These are phyloP conservation scores for Taiozyma onychis DNA, from an alignment of 1,139 yeast species.

Conservation along the genomic window DNA sequence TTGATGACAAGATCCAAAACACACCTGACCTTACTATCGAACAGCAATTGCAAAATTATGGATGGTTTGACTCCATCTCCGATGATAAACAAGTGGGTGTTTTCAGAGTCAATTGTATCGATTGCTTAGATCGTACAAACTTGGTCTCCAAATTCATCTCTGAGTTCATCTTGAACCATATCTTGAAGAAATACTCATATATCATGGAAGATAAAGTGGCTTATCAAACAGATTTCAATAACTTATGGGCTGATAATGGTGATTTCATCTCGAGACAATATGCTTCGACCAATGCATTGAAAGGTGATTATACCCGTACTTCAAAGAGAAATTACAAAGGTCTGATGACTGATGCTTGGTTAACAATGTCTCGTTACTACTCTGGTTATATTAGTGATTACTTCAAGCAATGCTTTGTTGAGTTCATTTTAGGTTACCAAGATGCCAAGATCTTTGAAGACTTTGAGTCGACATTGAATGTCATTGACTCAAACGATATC, in stretches of 20 bases:
- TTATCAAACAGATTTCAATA: conserved; percentile 24
- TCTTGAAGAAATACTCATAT: conserved; percentile 25
- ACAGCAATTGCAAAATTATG: conserved; percentile 20
- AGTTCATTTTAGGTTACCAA: conserved; percentile 32
- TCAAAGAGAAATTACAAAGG: conserved; percentile 35
- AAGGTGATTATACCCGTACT: conserved; percentile 40
- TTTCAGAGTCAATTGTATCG: conserved; percentile 36
- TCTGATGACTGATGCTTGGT: conserved; percentile 34
- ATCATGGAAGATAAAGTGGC: conserved; percentile 7
- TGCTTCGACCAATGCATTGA: conserved; percentile 38
- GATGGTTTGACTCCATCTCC: conserved; percentile 28
- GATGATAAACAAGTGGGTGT: conserved; percentile 29
- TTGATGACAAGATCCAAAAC: conserved; percentile 22
- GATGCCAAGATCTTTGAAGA: conserved; percentile 30
- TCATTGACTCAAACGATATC: conserved; percentile 29
- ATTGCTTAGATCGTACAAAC: conserved; percentile 40
- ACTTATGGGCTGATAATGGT: conserved; percentile 42
- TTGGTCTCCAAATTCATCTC: conserved; percentile 33
- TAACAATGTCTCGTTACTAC: conserved; percentile 35
- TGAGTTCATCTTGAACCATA: conserved; percentile 22
- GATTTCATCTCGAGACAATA: conserved; percentile 38
- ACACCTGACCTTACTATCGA: conserved; percentile 13
- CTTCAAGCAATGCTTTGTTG: conserved; percentile 36
- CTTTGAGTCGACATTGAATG: conserved; percentile 30
- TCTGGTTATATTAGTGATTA: conserved; percentile 37